These are phyloP conservation scores for Auriscalpium microsporum DNA, from an alignment of 768 basidiomycete genomes.

Conservation along the genomic window DNA sequence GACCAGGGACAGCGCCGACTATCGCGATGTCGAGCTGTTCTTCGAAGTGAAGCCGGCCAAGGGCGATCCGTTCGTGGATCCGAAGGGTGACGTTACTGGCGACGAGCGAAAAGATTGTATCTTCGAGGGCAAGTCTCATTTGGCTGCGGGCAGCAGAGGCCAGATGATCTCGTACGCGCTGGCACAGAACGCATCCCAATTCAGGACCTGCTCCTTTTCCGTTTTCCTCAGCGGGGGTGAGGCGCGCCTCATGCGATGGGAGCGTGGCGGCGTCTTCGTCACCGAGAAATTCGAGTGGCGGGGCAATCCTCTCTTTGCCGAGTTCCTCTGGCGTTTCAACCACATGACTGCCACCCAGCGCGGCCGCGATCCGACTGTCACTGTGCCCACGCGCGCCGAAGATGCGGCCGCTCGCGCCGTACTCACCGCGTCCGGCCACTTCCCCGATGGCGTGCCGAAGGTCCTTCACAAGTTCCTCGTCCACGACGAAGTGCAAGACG, in stretches of 20 bases:
- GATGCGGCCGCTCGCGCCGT: too few relatives aligned
- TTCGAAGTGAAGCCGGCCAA: too few relatives aligned
- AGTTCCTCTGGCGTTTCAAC: background rate
- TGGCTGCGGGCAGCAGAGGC: background rate
- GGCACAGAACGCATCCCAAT: background rate
- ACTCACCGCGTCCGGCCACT: too few relatives aligned
- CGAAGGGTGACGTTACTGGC: too few relatives aligned
- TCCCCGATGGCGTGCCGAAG: too few relatives aligned
- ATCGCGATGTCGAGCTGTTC: too few relatives aligned
- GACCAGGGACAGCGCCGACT: too few relatives aligned
- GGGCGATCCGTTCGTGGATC: too few relatives aligned
- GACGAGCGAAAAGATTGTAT: background rate
- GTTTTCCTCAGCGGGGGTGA: too few relatives aligned
- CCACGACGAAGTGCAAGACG: too few relatives aligned
- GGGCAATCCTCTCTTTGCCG: background rate
- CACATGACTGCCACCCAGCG: background rate
- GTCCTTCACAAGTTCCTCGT: too few relatives aligned
- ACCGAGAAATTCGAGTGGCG: background rate
- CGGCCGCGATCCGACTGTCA: background rate
- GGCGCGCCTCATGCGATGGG: background rate
- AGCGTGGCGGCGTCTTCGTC: background rate
- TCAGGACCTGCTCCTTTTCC: background rate
- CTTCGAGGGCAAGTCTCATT: background rate
- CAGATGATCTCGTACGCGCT: background rate
- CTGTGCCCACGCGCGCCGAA: too few relatives aligned